Conservation (phyloP, 2,329 filamentous ascomycete genomes). For the Fusarium sp. region DNA sequence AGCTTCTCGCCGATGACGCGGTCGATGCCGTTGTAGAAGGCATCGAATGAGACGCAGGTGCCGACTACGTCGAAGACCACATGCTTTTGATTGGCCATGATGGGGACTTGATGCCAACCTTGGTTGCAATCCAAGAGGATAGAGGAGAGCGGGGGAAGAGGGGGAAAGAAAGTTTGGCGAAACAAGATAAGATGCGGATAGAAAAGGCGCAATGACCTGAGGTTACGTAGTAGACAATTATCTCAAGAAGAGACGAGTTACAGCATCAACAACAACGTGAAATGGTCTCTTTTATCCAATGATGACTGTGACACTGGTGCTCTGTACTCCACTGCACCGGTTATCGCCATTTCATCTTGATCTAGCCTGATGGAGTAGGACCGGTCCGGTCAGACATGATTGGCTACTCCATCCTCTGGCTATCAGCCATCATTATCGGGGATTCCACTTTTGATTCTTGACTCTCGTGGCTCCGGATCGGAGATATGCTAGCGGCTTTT, state of each 20-base stretch:
- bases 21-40: neutral
- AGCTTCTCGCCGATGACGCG: neutral
- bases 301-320: neutral
- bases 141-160: neutral
- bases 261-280: neutral
- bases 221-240: neutral
- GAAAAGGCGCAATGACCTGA: neutral
- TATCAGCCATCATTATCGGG: neutral
- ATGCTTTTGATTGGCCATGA: conserved; percentile 4
- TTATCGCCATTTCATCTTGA: neutral
- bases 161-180: neutral
- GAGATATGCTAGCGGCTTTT: neutral
- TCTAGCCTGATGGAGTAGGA: neutral
- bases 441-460: neutral
- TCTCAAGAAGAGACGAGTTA: neutral
- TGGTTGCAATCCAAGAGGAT: neutral
- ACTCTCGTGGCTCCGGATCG: neutral
- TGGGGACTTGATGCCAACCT: neutral
- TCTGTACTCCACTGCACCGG: neutral
- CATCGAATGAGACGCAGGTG: neutral
- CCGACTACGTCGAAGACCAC: conserved; percentile 3
- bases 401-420: fast-evolving
- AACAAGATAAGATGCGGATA: neutral
- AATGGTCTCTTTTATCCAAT: conserved; percentile 3
- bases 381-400: neutral